Percentiles rank a stretch among this genome's conserved stretches.
phyloP scores from a whole-genome alignment of 176 grass and related monocot species.

The Ensete ventricosum region DNA sequence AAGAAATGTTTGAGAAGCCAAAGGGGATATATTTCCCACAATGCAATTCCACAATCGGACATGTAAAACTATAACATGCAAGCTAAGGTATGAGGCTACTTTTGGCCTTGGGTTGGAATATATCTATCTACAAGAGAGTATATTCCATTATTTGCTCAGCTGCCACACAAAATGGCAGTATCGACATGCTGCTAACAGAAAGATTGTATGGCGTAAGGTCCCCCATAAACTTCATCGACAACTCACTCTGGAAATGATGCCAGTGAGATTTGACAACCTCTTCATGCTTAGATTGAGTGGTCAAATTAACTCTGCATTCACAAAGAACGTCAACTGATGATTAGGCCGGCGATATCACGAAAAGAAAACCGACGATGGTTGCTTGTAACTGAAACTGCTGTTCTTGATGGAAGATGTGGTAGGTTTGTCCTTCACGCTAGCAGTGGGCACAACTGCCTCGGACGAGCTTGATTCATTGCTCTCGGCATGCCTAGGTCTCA shows the following conservation, averaged over 20 bases:
- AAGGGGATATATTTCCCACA: not conserved
- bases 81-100: not conserved
- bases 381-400: constrained; percentile 39
- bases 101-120: not conserved
- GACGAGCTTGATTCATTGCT: constrained; percentile 40
- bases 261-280: not conserved
- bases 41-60: not conserved
- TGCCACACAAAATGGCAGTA: constrained; percentile 8
- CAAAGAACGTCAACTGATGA: not conserved
- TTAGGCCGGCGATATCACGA: constrained; percentile 25
- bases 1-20: not conserved
- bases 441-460: constrained; percentile 28
- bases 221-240: not conserved
- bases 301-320: not conserved
- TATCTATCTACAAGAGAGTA: constrained; percentile 7
- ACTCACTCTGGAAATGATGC: not conserved
- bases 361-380: constrained; percentile 53
- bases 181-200: not conserved
- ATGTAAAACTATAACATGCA: not conserved
- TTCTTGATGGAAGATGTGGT: constrained; percentile 31
- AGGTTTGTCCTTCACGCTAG: constrained; percentile 48
- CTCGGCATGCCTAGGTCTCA: constrained; percentile 39
- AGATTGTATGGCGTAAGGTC: too few relatives aligned
- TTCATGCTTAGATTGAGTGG: not conserved
- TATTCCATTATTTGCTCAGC: constrained; percentile 6